Base-by-base conservation (phyloP, 73 alveolate species). In the Urostyla sp. region DNA sequence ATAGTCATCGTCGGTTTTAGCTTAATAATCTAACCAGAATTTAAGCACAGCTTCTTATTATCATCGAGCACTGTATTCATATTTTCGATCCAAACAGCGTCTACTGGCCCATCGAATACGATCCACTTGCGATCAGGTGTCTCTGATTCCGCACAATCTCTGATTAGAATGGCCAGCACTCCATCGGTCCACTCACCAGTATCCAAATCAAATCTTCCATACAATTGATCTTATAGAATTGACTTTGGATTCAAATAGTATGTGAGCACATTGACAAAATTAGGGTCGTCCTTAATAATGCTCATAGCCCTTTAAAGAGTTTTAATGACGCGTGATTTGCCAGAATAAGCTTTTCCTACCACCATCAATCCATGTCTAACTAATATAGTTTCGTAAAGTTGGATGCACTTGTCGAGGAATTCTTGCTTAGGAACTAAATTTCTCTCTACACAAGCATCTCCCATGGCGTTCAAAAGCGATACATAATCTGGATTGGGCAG, bases 311-410 rank as follows among this genome's bases (percentile, higher is more conserved):
- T 90, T 45, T 86, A 79, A 28, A 97, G 90, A 0, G 95, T 87
- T 63, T 89, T 67, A 34, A 96, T 88, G 15, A 97, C 98, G 53
- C 79, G 72, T 31, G 97, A 78, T 81, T 97, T 97, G 16, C 99
- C 98, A 72, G 96, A 87, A 72, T 88, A 93, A 7, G 98, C 96
- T 73, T 84, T 80, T 44, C 99, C 99, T 15, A 95, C 98, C 10
- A 96, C 95, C 99, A 97, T 98, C 54, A 98, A 89, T 21, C 99
- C 99, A 86, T 98, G 99, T 69, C 99, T 90, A 15, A 98, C 99
- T 75, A 94, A 87, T 73, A 97, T 91, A 11, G 99, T 96, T 81
- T 98, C 99, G 69, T 87, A 96, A 54, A 97, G 94, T 88, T 97
- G 98, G 74, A 95, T 87, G 74, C 99, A 98, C 88, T 98, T 98